Percentiles rank a stretch among this genome's conserved stretches.
These are phyloP conservation scores for Sonneratia alba DNA, from an alignment of 345 rosid genomes.

Conservation along the genomic window DNA sequence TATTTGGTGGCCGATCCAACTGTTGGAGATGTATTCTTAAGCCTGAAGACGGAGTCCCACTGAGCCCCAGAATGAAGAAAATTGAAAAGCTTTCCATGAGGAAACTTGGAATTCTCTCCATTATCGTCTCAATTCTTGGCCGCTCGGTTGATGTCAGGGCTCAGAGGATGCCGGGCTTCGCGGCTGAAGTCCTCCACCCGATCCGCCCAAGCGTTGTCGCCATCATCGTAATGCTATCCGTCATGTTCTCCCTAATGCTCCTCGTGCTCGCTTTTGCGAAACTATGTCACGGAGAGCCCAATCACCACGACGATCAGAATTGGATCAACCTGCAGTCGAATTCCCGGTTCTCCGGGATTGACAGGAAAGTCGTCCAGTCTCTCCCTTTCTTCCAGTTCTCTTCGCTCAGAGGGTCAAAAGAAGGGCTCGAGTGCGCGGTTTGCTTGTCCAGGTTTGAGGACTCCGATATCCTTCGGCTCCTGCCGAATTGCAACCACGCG, in stretches of 20 bases:
- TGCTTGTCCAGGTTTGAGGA: slow-evolving; percentile 39
- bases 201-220: slow-evolving; percentile 13
- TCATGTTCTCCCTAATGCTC: slow-evolving; percentile 19
- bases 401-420: slow-evolving; percentile 30
- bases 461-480: slow-evolving; percentile 28
- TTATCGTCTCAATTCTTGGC: too few species aligned
- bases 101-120: too few species aligned
- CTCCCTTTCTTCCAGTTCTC: slow-evolving; percentile 38
- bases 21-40: too few species aligned
- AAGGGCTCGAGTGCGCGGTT: slow-evolving; percentile 38
- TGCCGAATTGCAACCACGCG: slow-evolving; percentile 41
- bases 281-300: slow-evolving; percentile 14
- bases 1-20: too few species aligned
- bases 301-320: slow-evolving; percentile 1
- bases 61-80: too few species aligned
- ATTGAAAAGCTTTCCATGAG: too few species aligned
- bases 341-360: slow-evolving; percentile 35
- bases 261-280: slow-evolving; percentile 25
- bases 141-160: too few species aligned
- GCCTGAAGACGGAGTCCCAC: too few species aligned
- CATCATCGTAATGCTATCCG: slow-evolving; percentile 20
- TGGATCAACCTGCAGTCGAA: background rate
- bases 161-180: background rate
- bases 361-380: slow-evolving; percentile 20
- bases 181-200: slow-evolving; percentile 4